phyloP scores from a whole-genome alignment of 257 asterid species.

The Solanum verrucosum region DNA sequence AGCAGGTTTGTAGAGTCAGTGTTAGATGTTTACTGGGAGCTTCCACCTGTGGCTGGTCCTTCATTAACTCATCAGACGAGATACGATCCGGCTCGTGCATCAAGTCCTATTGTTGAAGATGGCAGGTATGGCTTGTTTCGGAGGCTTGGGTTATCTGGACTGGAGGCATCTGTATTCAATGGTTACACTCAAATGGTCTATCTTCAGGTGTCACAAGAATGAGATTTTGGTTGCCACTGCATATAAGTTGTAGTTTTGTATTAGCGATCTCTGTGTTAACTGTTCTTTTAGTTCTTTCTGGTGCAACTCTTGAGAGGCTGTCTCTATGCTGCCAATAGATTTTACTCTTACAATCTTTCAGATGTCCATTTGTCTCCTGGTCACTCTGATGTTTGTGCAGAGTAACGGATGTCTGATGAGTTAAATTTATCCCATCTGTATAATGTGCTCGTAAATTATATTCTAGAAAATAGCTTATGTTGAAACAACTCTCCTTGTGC shows the following conservation, averaged over 20 bases:
- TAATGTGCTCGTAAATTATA: not conserved
- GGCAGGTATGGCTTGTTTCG: slow-evolving; percentile 67
- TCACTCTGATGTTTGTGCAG: not conserved
- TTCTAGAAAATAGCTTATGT: not conserved
- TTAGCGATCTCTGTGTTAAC: not conserved
- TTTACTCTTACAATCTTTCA: not conserved
- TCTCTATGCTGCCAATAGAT: not conserved
- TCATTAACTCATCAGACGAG: slow-evolving; percentile 94
- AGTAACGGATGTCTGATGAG: not conserved
- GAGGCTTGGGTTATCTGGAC: slow-evolving; percentile 56
- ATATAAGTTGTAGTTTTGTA: not conserved
- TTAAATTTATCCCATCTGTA: not conserved
- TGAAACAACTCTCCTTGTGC: not conserved
- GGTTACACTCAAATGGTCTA: slow-evolving; percentile 99
- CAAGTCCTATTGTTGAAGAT: slow-evolving; percentile 77
- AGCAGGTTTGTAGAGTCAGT: slow-evolving; percentile 86
- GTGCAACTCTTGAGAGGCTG: not conserved
- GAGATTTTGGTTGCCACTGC: not conserved
- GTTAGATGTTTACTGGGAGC: slow-evolving; percentile 88
- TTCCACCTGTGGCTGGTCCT: slow-evolving; percentile 97
- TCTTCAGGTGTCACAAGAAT: slow-evolving; percentile 57
- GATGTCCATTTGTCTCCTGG: not conserved
- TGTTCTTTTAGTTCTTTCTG: not conserved
- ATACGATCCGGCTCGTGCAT: slow-evolving; percentile 86
- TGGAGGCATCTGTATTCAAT: slow-evolving; percentile 71